Base-by-base conservation (phyloP, 345 rosid genomes). In the Lumnitzera racemosa region DNA sequence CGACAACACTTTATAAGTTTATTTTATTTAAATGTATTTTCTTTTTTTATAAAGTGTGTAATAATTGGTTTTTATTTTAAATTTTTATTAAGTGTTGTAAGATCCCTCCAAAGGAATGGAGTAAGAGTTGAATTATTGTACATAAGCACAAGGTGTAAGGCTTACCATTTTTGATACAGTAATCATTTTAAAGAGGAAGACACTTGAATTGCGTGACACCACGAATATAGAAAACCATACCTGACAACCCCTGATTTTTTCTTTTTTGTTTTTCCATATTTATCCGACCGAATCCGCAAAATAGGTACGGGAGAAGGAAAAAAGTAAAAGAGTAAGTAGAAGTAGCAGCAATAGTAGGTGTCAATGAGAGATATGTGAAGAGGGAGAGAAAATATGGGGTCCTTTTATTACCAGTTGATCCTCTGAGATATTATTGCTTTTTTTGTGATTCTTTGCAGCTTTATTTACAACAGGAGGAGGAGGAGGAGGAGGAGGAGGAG, bases 381-480 rank as follows among this genome's bases (percentile, higher is more conserved):
- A 29, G 36, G 43, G 7, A 36, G 43, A 7, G 43, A 36, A 64
- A 67, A 61, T 43, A 20, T 49, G n/a, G 43, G 31, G n/a, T 12
- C 11, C 11, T 55, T 61, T 62, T 59, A 59, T 57, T 24, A 50
- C 29, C 50, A 53, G 49, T 49, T 17, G 71, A 70, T 59, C 66
- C 51, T 70, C 51, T 61, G 68, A 71, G 68, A 70, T 74, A 48
- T 62, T 61, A 17, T 27, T 27, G 31, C 31, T 29, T 60, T 54
- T 48, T 76, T 67, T 56, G 72, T 68, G 81, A 71, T 84, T 72
- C 70, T 75, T 74, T 80, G 76, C 99, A 90, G 97, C 89, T 84
- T 86, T 86, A 64, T 81, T 80, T 64, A 65, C 87, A 67, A 72
- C 55, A 52, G 31, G 71, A 69, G 31, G 31, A 27, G 31, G 31